Evolutionary conservation across 1,284 basidiomycete genomes (phyloP).

Genomic region (Cutaneotrichosporon cutaneum): DNA sequence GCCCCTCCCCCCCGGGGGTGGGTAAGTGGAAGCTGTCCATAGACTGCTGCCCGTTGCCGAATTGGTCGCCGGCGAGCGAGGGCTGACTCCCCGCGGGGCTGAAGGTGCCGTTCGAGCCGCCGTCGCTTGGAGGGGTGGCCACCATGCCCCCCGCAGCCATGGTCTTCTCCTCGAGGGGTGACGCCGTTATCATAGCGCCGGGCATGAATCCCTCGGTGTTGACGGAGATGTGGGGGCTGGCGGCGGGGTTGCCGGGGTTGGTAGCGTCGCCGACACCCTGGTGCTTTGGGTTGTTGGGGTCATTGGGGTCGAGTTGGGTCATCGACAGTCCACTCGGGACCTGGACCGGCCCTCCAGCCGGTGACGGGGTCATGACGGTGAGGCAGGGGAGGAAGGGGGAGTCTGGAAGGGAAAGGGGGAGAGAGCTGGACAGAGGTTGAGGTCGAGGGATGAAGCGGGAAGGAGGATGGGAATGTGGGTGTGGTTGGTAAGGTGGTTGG

Average conservation of each 20-base stretch:
- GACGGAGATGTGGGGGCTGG: not conserved
- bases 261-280: not conserved
- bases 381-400: not conserved
- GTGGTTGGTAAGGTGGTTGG: not conserved
- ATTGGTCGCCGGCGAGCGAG: constrained; percentile 1
- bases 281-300: constrained; percentile 5
- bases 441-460: not conserved
- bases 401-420: not conserved
- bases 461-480: not conserved
- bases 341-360: not conserved
- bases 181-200: not conserved
- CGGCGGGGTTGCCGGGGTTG: not conserved
- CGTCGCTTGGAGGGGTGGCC: not conserved
- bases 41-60: not conserved
- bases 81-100: not conserved
- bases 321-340: constrained; percentile 9
- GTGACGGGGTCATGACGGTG: not conserved
- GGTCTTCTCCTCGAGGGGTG: constrained; percentile 11
- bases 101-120: not conserved
- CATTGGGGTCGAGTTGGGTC: constrained; percentile 11
- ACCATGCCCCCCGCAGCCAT: not conserved
- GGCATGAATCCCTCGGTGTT: not conserved
- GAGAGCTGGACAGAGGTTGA: not conserved
- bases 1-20: not conserved
- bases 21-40: constrained; percentile 6